These are phyloP conservation scores for Ministeria vibrans DNA, from an alignment of 78 protist genomes.

Conservation along the genomic window DNA sequence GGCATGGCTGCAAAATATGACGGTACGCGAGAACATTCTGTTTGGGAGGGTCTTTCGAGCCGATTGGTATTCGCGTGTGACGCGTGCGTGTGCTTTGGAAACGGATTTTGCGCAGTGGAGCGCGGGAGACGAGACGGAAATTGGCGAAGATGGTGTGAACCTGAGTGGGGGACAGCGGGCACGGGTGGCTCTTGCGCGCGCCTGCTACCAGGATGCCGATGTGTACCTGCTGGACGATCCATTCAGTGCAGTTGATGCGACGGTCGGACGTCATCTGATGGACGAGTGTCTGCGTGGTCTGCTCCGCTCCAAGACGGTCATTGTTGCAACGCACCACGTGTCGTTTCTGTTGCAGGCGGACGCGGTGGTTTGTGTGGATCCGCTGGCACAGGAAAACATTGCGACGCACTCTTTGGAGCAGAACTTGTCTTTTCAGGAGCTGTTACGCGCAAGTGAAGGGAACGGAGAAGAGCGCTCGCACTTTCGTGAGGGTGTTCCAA, in stretches of 20 bases:
- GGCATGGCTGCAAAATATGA: conserved; percentile 82
- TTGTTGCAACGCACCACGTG: conserved; percentile 72
- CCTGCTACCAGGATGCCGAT: conserved; percentile 51
- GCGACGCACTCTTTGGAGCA: too few species aligned
- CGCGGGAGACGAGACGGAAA: conserved; percentile 49
- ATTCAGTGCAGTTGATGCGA: conserved; percentile 68
- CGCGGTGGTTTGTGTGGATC: too few species aligned
- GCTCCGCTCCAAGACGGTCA: conserved; percentile 37
- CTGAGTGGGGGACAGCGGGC: conserved; percentile 65
- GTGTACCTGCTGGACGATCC: conserved; percentile 70
- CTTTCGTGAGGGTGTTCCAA: too few species aligned
- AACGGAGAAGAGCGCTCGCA: too few species aligned
- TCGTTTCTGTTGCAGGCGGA: conserved; percentile 16
- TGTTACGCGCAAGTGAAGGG: too few species aligned
- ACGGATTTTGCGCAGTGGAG: conserved; percentile 37
- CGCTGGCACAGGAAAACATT: too few species aligned
- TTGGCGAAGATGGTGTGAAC: conserved; percentile 72
- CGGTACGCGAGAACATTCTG: conserved; percentile 88
- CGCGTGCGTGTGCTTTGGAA: conserved; percentile 44
- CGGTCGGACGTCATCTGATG: conserved; percentile 56
- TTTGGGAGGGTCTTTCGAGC: conserved; percentile 62
- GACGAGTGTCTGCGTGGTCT: conserved; percentile 40
- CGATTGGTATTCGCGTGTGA: conserved; percentile 44
- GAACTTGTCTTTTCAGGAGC: too few species aligned
- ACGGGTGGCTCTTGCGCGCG: conserved; percentile 73